These are phyloP conservation scores for Novymonas esmeraldas DNA, from an alignment of 208 protist species.

Conservation along the genomic window DNA sequence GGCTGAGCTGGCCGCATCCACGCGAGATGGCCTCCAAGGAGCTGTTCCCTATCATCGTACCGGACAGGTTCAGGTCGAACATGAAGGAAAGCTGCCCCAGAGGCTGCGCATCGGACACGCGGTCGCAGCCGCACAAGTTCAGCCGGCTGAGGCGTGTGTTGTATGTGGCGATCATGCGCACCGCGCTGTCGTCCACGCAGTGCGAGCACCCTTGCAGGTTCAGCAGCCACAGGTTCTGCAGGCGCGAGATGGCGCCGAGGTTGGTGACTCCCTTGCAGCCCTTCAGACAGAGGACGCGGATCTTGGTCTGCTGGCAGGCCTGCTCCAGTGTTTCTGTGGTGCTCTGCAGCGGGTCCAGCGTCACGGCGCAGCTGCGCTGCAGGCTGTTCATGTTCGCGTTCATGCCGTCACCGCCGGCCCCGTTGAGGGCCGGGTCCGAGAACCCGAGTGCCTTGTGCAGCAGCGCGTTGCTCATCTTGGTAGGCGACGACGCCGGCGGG, in stretches of 20 bases:
- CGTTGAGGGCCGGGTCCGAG: constrained; percentile 24
- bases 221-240: constrained; percentile 69
- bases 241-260: constrained; percentile 46
- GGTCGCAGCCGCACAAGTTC: constrained; percentile 73
- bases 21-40: constrained; percentile 53
- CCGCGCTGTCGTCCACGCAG: constrained; percentile 53
- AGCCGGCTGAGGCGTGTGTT: constrained; percentile 71
- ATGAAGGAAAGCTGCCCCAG: constrained; percentile 57
- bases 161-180: constrained; percentile 57
- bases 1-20: constrained; percentile 64
- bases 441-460: constrained; percentile 30
- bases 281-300: constrained; percentile 61
- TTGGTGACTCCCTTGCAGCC: constrained; percentile 66
- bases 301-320: constrained; percentile 55
- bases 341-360: constrained; percentile 46
- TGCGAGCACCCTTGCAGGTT: constrained; percentile 71
- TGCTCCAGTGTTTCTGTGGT: constrained; percentile 69
- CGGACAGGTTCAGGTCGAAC: constrained; percentile 73
- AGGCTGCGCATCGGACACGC: constrained; percentile 52
- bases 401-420: constrained; percentile 36
- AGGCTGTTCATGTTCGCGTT: constrained; percentile 42
- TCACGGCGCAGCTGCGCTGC: constrained; percentile 40
- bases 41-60: constrained; percentile 49
- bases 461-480: constrained; percentile 35
- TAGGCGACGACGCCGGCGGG: constrained; percentile 21